Conservation (phyloP, 805 yeast species). For the Pichia sporocuriosa region DNA sequence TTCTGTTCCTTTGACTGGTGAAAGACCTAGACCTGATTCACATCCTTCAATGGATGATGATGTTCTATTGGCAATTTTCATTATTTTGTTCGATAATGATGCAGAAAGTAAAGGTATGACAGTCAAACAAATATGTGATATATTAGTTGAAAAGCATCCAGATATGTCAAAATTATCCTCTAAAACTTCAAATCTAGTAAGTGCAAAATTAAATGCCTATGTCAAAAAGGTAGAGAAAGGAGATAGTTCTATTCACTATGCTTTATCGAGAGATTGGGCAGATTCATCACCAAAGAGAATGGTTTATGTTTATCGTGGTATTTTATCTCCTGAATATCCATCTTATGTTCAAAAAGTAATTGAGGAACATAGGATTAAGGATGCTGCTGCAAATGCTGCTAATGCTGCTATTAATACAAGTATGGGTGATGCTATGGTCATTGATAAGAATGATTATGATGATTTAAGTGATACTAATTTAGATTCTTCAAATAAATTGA, state of each 20-base stretch:
- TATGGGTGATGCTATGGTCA: background rate
- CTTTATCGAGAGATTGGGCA: slow-evolving; percentile 83
- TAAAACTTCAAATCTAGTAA: slow-evolving; percentile 71
- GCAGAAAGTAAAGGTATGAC: slow-evolving; percentile 74
- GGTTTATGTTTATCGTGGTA: slow-evolving; percentile 82
- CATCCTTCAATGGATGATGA: slow-evolving; percentile 62
- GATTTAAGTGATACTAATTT: slow-evolving; percentile 5
- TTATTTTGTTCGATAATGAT: slow-evolving; percentile 63
- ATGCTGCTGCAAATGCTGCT: slow-evolving; percentile 16
- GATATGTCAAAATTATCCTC: slow-evolving; percentile 78
- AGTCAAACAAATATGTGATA: slow-evolving; percentile 82
- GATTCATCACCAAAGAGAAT: slow-evolving; percentile 83
- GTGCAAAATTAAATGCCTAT: slow-evolving; percentile 79
- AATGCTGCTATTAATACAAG: background rate
- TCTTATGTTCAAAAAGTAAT: slow-evolving; percentile 61
- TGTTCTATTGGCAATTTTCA: slow-evolving; percentile 68
- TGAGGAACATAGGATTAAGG: slow-evolving; percentile 40
- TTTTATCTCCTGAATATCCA: slow-evolving; percentile 68
- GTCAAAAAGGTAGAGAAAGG: slow-evolving; percentile 79
- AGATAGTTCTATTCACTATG: slow-evolving; percentile 63
- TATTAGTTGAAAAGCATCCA: slow-evolving; percentile 66
- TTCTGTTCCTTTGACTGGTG: slow-evolving; percentile 75
- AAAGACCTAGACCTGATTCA: slow-evolving; percentile 63
- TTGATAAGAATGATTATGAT: slow-evolving; percentile 7
- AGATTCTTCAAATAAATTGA: background rate